phyloP scores from a whole-genome alignment of 139 green algal genomes.

The Microglena sp. region DNA sequence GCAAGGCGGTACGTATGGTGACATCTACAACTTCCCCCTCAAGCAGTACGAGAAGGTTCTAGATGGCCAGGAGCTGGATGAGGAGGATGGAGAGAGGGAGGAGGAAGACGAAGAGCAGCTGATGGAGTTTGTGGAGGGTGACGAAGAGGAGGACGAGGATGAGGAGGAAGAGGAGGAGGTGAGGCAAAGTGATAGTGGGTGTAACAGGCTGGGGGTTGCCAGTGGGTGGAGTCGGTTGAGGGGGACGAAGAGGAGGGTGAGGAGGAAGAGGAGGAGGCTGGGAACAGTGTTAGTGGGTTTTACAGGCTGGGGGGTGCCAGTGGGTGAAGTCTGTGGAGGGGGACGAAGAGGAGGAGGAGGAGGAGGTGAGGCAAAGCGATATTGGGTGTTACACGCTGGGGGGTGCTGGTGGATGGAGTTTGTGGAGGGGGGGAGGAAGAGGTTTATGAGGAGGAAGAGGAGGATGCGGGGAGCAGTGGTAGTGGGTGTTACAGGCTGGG shows the following conservation, averaged over 20 bases:
- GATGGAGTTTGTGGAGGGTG: constrained; percentile 29
- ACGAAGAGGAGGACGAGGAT: constrained; percentile 39
- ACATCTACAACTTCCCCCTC: constrained; percentile 98
- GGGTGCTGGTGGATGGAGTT: too few species aligned
- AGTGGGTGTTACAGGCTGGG: too few species aligned
- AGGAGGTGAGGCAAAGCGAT: too few species aligned
- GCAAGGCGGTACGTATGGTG: constrained; percentile 90
- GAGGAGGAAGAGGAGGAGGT: constrained; percentile 20
- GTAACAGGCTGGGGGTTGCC: neutral
- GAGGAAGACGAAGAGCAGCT: constrained; percentile 6
- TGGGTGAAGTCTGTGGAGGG: neutral
- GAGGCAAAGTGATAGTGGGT: neutral
- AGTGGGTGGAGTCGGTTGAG: too few species aligned
- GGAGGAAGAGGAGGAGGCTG: constrained; percentile 16
- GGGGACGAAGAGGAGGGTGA: too few species aligned
- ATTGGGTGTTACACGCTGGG: too few species aligned
- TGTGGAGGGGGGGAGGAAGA: constrained; percentile 6
- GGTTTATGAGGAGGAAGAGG: too few species aligned
- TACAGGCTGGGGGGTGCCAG: neutral
- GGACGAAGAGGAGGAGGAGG: neutral
- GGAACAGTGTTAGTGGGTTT: neutral
- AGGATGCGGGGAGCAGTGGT: too few species aligned
- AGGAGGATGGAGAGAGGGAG: constrained; percentile 42
- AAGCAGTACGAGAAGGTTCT: constrained; percentile 81
- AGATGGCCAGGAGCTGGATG: constrained; percentile 52